Evolutionary conservation across 305 asterid species (phyloP).

Genomic region (Solanum hybrid): DNA sequence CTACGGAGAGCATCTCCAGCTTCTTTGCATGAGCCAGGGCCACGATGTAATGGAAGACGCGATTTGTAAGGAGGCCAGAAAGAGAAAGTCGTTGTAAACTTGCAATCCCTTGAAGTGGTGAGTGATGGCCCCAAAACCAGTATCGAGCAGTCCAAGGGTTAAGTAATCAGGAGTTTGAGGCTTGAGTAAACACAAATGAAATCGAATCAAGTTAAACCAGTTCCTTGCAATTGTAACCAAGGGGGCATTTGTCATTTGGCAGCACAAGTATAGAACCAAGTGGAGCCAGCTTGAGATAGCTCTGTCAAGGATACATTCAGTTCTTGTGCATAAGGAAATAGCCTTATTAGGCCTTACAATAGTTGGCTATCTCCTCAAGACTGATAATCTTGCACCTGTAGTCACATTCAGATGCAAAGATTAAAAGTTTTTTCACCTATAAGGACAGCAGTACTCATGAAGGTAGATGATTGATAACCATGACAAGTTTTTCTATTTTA

Average conservation of each 20-base stretch:
- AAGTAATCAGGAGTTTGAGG: too few species aligned
- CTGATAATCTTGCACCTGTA: too few species aligned
- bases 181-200: background rate
- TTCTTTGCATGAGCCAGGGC: constrained; percentile 53
- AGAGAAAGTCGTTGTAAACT: constrained; percentile 43
- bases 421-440: too few species aligned
- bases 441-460: too few species aligned
- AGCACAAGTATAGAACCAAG: background rate
- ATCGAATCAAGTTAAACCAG: too few species aligned
- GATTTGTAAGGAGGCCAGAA: constrained; percentile 73
- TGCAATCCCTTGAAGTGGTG: constrained; percentile 59
- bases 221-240: too few species aligned
- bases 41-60: constrained; percentile 44
- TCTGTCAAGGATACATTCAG: constrained; percentile 69
- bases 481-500: too few species aligned
- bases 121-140: constrained; percentile 84
- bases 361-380: background rate
- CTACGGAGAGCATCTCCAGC: constrained; percentile 90
- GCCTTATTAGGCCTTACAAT: constrained; percentile 67
- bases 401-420: too few species aligned
- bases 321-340: constrained; percentile 56
- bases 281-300: too few species aligned
- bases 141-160: constrained; percentile 23
- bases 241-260: constrained; percentile 2
- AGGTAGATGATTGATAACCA: too few species aligned